Evolutionary conservation across 441 rosid genomes (phyloP), one percentile per base, ranked within the genome.

Genomic region (Erodium texanum): DNA sequence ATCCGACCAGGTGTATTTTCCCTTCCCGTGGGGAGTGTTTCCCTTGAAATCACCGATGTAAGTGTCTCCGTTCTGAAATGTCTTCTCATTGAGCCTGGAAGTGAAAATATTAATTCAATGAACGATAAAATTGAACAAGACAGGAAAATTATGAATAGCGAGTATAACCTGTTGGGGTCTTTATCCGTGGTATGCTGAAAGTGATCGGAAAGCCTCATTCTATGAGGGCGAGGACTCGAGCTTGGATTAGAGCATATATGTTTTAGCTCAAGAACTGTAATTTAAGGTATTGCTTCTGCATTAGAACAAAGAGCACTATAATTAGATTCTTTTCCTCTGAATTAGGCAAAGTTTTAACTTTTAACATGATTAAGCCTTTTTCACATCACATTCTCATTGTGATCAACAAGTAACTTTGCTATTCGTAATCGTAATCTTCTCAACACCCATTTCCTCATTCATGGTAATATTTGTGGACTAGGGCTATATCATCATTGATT

Each of bases 1-100:
- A 77, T 87, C 87, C 0, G 50, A 71, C 97, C 99, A 94, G 9
- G 62, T 75, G 68, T 94, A 94, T 78, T 79, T 85, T 27, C 99
- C 99, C 69, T 81, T 88, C 16, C 94, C 97, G 50, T 83, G 82
- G 76, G 97, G 96, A 74, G 92, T 76, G 4, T 64, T 66, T 73
- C 89, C 93, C 73, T 73, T 79, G 34, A 85, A 79, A 66, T 76
- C 74, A 76, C 98, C 99, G 69, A 41, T 45, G 81, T 85, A 94
- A 9, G 76, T 67, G 77, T 94, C 98, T 68, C 97, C 97, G 64
- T 83, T 86, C 32, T 84, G 73, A 70, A 94, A 84, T 52, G 68
- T 72, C 80, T 71, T 82, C 69, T 82, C 73, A 27, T 62, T 78
- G 66, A 68, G 66, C 86, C 98, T 94, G 80, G 38, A 64, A 78